Evolutionary conservation across 2,329 filamentous ascomycete species (phyloP), one percentile per base, ranked within the genome.

Genomic region (Raffaelea deltoideospora): DNA sequence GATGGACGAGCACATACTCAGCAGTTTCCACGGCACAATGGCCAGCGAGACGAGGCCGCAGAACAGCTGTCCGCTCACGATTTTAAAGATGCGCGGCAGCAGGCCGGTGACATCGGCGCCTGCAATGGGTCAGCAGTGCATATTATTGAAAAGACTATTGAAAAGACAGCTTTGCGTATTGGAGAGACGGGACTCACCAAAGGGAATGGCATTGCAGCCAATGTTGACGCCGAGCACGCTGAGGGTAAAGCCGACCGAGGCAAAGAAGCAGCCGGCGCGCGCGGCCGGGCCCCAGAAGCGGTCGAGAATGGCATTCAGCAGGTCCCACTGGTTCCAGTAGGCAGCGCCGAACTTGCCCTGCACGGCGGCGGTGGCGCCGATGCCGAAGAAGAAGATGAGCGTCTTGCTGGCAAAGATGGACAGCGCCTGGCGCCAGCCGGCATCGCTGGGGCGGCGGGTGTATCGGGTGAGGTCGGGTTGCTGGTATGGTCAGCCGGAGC

Each of bases 261-360:
- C 55, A 32, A 62, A 53, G 44, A 63, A 61, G 27, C 62, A 48
- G 3, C 52, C 52, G 9, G 56, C 55, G 5, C 60, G 53, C 5
- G 56, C 53, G 5, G 47, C 50, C 0, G 59, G 50, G 2, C 47
- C 48, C 49, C 56, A 62, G 43, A 56, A 56, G 20, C 52, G 50
- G 15, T 56, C 53, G 6, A 63, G 50, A 8, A 64, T 57, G 2
- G 50, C 47, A 22, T 47, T 47, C 36, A 57, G 56, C n/a, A 63
- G 51, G 43, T 63, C 59, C 59, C 59, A 63, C 2, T 58, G 47
- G 36, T 64, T 63, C 60, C 59, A 64, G 43, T 59, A 26, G 23
- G 46, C 50, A 2, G 47, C 43, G 24, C 36, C 36, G 32, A 37
- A 30, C 9, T 33, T n/a, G 31, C 26, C 28, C 14, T 30, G 18